Percentiles rank a stretch among this genome's conserved stretches.
Evolutionary conservation across 306 rosid species (phyloP).

Genomic region (Amphicarpaea edgeworthii): DNA sequence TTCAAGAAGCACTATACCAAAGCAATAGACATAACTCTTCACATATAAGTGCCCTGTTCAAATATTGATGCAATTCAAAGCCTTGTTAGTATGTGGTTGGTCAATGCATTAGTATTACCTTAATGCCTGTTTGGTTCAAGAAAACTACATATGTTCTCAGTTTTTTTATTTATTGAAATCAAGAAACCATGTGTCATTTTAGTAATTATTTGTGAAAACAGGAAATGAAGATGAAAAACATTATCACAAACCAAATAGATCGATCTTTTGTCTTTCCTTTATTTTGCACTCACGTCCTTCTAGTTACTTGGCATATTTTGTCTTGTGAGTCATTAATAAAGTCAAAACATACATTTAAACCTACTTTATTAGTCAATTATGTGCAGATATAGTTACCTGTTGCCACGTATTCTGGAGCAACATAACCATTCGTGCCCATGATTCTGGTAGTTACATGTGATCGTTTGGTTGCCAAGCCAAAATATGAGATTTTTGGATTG

Average conservation of each 20-base stretch:
- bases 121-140: too few relatives aligned
- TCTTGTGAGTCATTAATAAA: too few relatives aligned
- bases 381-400: conserved; percentile 58
- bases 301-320: conserved; percentile 17
- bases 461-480: conserved; percentile 89
- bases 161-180: too few relatives aligned
- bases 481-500: conserved; percentile 83
- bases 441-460: conserved; percentile 81
- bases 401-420: conserved; percentile 88
- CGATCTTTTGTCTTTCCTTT: not conserved
- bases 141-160: too few relatives aligned
- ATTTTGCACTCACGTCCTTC: not conserved
- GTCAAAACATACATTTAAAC: conserved; percentile 10
- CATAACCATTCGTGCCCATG: conserved; percentile 85
- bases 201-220: not conserved
- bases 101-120: not conserved
- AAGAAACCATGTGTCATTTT: not conserved
- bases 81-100: conserved; percentile 21
- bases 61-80: conserved; percentile 14
- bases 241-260: not conserved
- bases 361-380: conserved; percentile 9
- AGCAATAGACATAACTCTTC: conserved; percentile 92
- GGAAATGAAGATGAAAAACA: not conserved
- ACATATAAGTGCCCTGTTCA: conserved; percentile 86
- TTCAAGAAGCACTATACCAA: conserved; percentile 85